These are phyloP conservation scores for Xylariaceae sp. DNA, from an alignment of 2,329 filamentous ascomycete species.

Conservation along the genomic window DNA sequence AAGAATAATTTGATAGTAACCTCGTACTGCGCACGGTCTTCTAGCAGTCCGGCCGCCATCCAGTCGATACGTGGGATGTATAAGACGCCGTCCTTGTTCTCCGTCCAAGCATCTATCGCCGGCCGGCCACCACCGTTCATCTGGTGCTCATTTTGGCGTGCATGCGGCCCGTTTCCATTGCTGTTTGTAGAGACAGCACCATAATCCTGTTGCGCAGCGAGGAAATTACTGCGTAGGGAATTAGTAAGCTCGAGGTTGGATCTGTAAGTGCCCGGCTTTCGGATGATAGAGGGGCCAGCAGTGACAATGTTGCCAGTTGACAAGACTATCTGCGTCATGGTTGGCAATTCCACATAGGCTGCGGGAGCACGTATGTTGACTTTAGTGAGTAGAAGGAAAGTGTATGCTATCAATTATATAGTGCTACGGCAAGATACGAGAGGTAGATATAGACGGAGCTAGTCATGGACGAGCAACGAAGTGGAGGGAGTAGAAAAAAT, in stretches of 20 bases:
- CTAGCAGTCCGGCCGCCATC: constrained; percentile 71
- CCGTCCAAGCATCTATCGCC: constrained; percentile 69
- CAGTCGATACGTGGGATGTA: constrained; percentile 83
- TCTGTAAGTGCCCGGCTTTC: constrained; percentile 76
- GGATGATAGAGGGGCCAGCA: constrained; percentile 81
- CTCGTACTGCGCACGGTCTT: constrained; percentile 86
- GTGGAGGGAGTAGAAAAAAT: constrained; percentile 21
- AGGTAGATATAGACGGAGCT: too few species aligned
- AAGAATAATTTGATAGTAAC: constrained; percentile 97
- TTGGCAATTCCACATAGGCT: constrained; percentile 5
- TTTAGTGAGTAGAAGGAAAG: neutral
- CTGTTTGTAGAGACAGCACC: constrained; percentile 36
- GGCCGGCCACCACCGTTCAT: constrained; percentile 38
- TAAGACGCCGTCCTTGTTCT: constrained; percentile 62
- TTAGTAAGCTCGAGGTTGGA: constrained; percentile 94
- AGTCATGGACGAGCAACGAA: neutral
- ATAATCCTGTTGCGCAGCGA: constrained; percentile 72
- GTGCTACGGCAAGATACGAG: too few species aligned
- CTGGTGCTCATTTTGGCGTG: constrained; percentile 40
- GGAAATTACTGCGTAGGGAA: constrained; percentile 83
- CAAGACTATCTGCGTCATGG: constrained; percentile 40
- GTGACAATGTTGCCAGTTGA: constrained; percentile 75
- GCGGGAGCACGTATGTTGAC: neutral
- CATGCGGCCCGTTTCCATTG: constrained; percentile 30
- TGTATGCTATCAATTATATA: too few species aligned